These are phyloP conservation scores for Penicillium brasilianum DNA, from an alignment of 2,329 filamentous ascomycete species.

Conservation along the genomic window DNA sequence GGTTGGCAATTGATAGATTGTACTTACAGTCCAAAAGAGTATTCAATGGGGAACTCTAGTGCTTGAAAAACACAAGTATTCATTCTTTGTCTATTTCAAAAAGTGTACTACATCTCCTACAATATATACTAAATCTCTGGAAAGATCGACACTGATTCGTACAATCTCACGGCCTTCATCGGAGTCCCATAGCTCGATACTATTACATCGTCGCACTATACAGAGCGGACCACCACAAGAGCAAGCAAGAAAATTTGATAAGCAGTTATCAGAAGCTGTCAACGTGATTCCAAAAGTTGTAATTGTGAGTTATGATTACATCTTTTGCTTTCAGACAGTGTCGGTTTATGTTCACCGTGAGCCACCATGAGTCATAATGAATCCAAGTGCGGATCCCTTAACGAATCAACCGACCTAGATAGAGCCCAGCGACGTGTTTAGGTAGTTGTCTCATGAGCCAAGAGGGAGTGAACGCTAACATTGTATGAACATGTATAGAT, in stretches of 20 bases:
- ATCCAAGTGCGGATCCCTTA: background rate
- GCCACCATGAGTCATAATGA: slow-evolving; percentile 22
- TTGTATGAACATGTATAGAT: background rate
- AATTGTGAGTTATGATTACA: slow-evolving; percentile 1
- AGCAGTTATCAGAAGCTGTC: background rate
- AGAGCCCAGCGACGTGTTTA: background rate
- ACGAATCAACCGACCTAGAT: background rate
- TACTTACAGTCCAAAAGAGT: background rate
- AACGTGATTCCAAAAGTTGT: background rate
- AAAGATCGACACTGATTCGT: background rate
- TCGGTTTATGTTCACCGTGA: slow-evolving; percentile 13
- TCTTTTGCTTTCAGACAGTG: background rate
- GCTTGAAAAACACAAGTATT: background rate
- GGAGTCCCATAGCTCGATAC: background rate
- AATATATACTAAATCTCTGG: too few species aligned
- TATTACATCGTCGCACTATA: background rate
- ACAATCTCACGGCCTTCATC: background rate
- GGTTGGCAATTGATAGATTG: background rate
- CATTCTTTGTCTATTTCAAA: background rate
- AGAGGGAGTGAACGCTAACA: background rate
- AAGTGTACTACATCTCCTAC: background rate
- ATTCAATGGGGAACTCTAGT: background rate
- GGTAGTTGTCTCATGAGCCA: too few species aligned
- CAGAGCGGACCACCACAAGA: background rate
- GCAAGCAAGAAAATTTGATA: background rate